Percentiles rank a stretch among this genome's conserved stretches.
These are phyloP conservation scores for Exutisphaerella laricina DNA, from an alignment of 2,329 filamentous ascomycete species.

Conservation along the genomic window DNA sequence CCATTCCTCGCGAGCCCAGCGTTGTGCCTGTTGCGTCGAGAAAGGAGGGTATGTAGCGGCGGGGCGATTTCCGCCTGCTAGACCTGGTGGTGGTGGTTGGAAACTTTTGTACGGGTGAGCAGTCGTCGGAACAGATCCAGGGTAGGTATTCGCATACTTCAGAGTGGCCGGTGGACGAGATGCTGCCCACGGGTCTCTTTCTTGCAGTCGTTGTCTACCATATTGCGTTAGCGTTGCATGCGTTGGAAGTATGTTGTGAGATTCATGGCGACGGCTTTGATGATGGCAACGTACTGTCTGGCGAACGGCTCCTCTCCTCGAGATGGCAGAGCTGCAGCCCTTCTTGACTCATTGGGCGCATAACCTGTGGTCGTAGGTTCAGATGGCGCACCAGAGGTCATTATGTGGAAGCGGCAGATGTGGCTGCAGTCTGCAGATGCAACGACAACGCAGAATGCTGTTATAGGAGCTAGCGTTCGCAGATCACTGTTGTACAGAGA, in stretches of 20 bases:
- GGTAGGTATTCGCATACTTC: slow-evolving; percentile 25
- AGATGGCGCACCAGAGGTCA: slow-evolving; percentile 22
- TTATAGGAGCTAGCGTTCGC: slow-evolving; percentile 21
- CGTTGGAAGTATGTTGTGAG: not conserved
- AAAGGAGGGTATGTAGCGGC: slow-evolving; percentile 21
- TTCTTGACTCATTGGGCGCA: slow-evolving; percentile 24
- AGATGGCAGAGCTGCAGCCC: slow-evolving; percentile 21
- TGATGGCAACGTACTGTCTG: slow-evolving; percentile 19
- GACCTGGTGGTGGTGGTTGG: slow-evolving; percentile 23
- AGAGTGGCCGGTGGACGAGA: slow-evolving; percentile 23
- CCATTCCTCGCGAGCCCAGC: slow-evolving; percentile 28
- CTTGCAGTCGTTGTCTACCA: slow-evolving; percentile 27
- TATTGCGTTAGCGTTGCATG: slow-evolving; percentile 8
- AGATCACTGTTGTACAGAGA: slow-evolving; percentile 22
- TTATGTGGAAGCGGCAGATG: slow-evolving; percentile 22
- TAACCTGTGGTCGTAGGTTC: slow-evolving; percentile 24
- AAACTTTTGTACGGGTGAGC: slow-evolving; percentile 26
- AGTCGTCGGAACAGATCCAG: slow-evolving; percentile 17
- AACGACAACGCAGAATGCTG: slow-evolving; percentile 19
- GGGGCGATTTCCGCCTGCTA: slow-evolving; percentile 20
- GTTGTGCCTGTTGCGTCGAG: slow-evolving; percentile 22
- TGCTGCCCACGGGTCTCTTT: slow-evolving; percentile 27
- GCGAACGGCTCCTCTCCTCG: slow-evolving; percentile 23
- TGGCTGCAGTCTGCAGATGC: slow-evolving; percentile 22
- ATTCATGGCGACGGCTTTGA: not conserved